Percentiles rank a stretch among this genome's conserved stretches.
phyloP scores from a whole-genome alignment of 306 rosid species.

The Vigna radiata region DNA sequence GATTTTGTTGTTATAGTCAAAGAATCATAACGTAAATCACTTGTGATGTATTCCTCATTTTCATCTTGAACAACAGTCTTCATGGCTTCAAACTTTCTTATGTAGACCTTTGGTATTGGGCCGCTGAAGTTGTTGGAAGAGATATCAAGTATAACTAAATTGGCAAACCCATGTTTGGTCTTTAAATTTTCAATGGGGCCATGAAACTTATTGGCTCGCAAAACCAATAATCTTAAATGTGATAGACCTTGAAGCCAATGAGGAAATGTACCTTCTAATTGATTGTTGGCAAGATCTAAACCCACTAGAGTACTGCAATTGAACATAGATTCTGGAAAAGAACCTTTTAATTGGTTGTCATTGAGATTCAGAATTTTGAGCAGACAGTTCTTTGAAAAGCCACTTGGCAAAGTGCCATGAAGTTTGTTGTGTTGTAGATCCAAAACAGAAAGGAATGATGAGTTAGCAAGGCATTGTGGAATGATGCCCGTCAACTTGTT shows the following conservation, averaged over 20 bases:
- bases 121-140: conserved; percentile 47
- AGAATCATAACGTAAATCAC: not conserved
- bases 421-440: conserved; percentile 46
- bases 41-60: not conserved
- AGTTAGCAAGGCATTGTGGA: conserved; percentile 46
- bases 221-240: conserved; percentile 35
- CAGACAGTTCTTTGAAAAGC: not conserved
- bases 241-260: conserved; percentile 44
- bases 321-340: conserved; percentile 42
- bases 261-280: conserved; percentile 46
- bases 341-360: conserved; percentile 44
- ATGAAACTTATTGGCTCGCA: conserved; percentile 46
- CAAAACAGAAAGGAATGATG: not conserved
- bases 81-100: conserved; percentile 41
- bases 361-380: not conserved
- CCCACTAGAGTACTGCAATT: not conserved
- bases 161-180: not conserved
- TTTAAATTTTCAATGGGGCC: conserved; percentile 39
- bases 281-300: conserved; percentile 50
- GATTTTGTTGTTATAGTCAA: no score
- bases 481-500: conserved; percentile 28
- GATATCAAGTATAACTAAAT: conserved; percentile 43
- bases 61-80: not conserved
- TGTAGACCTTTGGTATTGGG: conserved; percentile 12
- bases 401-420: conserved; percentile 36